phyloP scores from a whole-genome alignment of 345 rosid genomes.

The Salix udensis region DNA sequence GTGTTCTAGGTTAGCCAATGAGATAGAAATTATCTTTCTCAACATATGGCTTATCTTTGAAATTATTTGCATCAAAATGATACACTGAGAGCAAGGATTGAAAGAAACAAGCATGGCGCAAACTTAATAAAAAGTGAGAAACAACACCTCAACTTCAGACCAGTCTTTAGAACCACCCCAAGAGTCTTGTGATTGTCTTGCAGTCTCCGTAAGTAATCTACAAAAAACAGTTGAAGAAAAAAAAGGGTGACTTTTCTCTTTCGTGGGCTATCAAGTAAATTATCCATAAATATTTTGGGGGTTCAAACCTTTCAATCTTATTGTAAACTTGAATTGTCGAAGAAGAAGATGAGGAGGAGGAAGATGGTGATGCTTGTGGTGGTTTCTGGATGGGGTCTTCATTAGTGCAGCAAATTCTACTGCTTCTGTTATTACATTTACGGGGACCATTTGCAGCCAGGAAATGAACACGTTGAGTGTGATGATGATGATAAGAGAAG shows the following conservation, averaged over 20 bases:
- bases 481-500: not conserved
- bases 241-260: not conserved
- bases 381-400: constrained; percentile 35
- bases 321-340: constrained; percentile 65
- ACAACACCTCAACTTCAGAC: constrained; percentile 73
- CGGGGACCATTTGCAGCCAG: not conserved
- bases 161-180: constrained; percentile 63
- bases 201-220: constrained; percentile 86
- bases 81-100: not conserved
- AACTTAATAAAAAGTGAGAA: not conserved
- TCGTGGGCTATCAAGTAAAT: not conserved
- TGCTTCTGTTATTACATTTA: not conserved
- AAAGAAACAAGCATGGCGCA: not conserved
- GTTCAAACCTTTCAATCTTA: constrained; percentile 74
- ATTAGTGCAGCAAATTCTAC: constrained; percentile 35
- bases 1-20: no score
- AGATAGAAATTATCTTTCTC: not conserved
- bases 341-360: constrained; percentile 20
- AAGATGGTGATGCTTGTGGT: constrained; percentile 16
- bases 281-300: not conserved
- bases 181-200: constrained; percentile 64
- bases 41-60: not conserved
- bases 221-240: constrained; percentile 2
- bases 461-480: not conserved
- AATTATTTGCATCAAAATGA: not conserved